Conservation (phyloP, 768 basidiomycete species). For the Boletus huronensis region DNA sequence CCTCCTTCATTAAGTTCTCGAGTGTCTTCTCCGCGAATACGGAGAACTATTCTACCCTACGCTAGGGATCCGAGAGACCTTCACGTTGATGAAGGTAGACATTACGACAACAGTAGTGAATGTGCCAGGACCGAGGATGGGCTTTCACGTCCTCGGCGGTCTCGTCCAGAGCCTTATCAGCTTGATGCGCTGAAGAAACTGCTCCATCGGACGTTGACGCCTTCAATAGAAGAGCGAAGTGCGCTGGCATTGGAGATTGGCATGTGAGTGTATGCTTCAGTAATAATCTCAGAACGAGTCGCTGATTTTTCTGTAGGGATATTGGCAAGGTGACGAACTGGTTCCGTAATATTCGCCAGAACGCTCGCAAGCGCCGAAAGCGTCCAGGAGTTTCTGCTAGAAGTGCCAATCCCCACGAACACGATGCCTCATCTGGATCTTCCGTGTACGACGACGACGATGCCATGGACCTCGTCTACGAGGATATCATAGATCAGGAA, state of each 20-base stretch:
- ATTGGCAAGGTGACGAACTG: slow-evolving; percentile 83
- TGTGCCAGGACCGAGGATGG: slow-evolving; percentile 26
- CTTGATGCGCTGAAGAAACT: slow-evolving; percentile 71
- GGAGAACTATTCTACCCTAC: slow-evolving; percentile 28
- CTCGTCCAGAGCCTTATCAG: slow-evolving; percentile 77
- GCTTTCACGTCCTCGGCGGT: slow-evolving; percentile 59
- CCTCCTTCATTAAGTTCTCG: slow-evolving; percentile 29
- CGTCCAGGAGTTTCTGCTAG: slow-evolving; percentile 40
- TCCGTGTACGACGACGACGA: slow-evolving; percentile 44
- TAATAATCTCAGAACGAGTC: neutral
- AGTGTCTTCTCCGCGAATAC: slow-evolving; percentile 29
- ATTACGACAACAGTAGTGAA: slow-evolving; percentile 23
- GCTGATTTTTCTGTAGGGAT: slow-evolving; percentile 47
- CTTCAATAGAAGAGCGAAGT: slow-evolving; percentile 76
- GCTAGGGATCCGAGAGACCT: slow-evolving; percentile 25
- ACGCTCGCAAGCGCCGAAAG: slow-evolving; percentile 68
- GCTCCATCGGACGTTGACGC: slow-evolving; percentile 63
- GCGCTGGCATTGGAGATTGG: slow-evolving; percentile 72
- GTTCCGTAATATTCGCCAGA: slow-evolving; percentile 83
- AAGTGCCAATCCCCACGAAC: slow-evolving; percentile 41
- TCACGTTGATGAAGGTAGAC: slow-evolving; percentile 25
- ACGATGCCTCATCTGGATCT: slow-evolving; percentile 50
- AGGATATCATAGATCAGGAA: slow-evolving; percentile 46
- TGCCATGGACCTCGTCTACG: slow-evolving; percentile 49
- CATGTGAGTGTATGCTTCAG: slow-evolving; percentile 47